Evolutionary conservation across 768 basidiomycete genomes (phyloP).

Genomic region (Gloeostereum incarnatum): DNA sequence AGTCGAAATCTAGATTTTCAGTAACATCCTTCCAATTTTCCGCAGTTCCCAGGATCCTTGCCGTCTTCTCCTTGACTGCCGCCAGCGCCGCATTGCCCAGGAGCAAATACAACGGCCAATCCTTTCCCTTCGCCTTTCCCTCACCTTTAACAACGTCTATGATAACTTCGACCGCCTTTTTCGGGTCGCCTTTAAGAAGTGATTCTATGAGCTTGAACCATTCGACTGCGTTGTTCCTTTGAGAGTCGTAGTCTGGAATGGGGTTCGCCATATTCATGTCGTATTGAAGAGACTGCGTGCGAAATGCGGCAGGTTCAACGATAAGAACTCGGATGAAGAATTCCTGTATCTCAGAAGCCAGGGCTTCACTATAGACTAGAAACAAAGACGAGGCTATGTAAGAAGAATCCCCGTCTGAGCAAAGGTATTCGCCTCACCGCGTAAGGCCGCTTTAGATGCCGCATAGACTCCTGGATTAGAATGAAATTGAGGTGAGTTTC

Average conservation of each 20-base stretch:
- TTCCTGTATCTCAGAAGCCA: slow-evolving; percentile 25
- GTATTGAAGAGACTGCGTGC: slow-evolving; percentile 22
- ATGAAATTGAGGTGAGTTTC: not conserved
- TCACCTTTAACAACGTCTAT: slow-evolving; percentile 24
- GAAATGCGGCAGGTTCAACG: slow-evolving; percentile 32
- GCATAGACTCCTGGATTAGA: slow-evolving; percentile 20
- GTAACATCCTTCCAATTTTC: slow-evolving; percentile 3
- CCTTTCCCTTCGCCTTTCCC: slow-evolving; percentile 18
- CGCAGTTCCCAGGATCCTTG: not conserved
- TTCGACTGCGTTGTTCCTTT: slow-evolving; percentile 6
- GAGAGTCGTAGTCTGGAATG: slow-evolving; percentile 24
- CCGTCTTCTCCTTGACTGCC: not conserved
- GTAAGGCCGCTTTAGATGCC: slow-evolving; percentile 32
- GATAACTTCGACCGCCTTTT: slow-evolving; percentile 19
- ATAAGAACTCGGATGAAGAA: slow-evolving; percentile 28
- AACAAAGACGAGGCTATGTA: not conserved
- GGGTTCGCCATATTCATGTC: slow-evolving; percentile 14
- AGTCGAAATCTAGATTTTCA: not conserved
- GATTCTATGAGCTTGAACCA: slow-evolving; percentile 8
- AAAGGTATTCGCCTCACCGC: slow-evolving; percentile 13
- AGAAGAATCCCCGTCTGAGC: not conserved
- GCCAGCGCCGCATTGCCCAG: slow-evolving; percentile 15
- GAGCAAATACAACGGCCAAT: slow-evolving; percentile 28
- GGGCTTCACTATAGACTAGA: slow-evolving; percentile 23
- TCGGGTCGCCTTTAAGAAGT: slow-evolving; percentile 18